Base-by-base conservation (phyloP, 2,329 filamentous ascomycete genomes). In the Colletotrichum theobromicola region DNA sequence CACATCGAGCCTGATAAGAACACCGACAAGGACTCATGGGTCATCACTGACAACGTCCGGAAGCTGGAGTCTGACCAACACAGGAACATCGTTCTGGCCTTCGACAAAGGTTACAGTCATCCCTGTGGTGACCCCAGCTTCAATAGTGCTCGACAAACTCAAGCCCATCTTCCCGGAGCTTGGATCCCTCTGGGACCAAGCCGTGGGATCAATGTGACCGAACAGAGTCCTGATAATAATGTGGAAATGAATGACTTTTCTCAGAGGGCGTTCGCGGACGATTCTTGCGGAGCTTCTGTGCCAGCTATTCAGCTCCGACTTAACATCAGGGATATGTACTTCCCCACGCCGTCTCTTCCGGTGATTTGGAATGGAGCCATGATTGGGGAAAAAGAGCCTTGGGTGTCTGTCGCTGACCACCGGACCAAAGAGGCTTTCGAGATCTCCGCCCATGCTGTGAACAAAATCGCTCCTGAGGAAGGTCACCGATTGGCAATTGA, bases 391-490 rank as follows among this genome's bases (percentile, higher is more conserved):
- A 15, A 42, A 9, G 34, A 64, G 18, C 28, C 46, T 34, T 72
- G 72, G 72, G 42, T 71, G 10, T 7, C 62, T 12, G 28, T 75
- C 7, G 26, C 64, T 3, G 24, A 57, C 7, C 61, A 75, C 6
- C 46, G 75, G 18, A 32, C 46, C 30, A 72, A 72, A 28, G 71
- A 76, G 28, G 67, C 68, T 13, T 30, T 77, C 8, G 53, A 50
- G 18, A 21, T 71, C 18, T 34, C 74, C 5, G 55, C 67, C 9
- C 70, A 62, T n/a, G 73, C 75, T 18, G 12, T 74, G 32, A 74
- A 72, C 67, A 74, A 67, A 18, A 61, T 74, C 61, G 15, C 28
- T 24, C 13, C 30, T 3, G 28, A 58, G n/a, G 57, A 24, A 24
- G 35, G 7, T 32, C 13, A 60, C 4, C 53, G 12, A 4, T 53